Conservation (phyloP, 768 basidiomycete species). For the Rhizopogon roseolus region DNA sequence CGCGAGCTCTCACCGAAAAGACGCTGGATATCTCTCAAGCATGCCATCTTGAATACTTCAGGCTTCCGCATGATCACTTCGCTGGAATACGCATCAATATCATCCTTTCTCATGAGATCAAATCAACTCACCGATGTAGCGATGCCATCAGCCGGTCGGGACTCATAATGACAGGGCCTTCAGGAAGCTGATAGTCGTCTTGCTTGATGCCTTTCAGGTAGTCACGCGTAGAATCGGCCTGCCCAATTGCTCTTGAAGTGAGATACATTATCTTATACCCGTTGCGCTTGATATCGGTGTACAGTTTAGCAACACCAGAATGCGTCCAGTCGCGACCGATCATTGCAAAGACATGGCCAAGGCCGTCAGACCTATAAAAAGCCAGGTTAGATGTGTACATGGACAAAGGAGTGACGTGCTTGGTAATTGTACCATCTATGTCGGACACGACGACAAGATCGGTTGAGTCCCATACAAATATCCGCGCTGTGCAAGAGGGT, state of each 20-base stretch:
- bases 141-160: constrained; percentile 94
- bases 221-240: constrained; percentile 93
- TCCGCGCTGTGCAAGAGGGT: constrained; percentile 83
- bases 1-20: constrained; percentile 71
- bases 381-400: not conserved
- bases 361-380: constrained; percentile 75
- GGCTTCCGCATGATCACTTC: constrained; percentile 99
- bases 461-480: constrained; percentile 94
- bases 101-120: not conserved
- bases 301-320: constrained; percentile 92
- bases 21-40: constrained; percentile 89
- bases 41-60: constrained; percentile 99
- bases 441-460: constrained; percentile 92
- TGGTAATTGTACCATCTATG: constrained; percentile 98
- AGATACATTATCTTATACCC: constrained; percentile 99
- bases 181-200: constrained; percentile 93
- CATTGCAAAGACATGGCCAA: constrained; percentile 96
- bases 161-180: constrained; percentile 98
- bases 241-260: constrained; percentile 94
- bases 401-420: constrained; percentile 43
- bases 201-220: constrained; percentile 95
- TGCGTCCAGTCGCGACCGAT: constrained; percentile 99
- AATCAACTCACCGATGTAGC: constrained; percentile 73
- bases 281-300: constrained; percentile 91
- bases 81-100: constrained; percentile 33